Evolutionary conservation across 495 filamentous ascomycete genomes (phyloP), one percentile per base, ranked within the genome.

Genomic region (Aspergillus homomorphus): DNA sequence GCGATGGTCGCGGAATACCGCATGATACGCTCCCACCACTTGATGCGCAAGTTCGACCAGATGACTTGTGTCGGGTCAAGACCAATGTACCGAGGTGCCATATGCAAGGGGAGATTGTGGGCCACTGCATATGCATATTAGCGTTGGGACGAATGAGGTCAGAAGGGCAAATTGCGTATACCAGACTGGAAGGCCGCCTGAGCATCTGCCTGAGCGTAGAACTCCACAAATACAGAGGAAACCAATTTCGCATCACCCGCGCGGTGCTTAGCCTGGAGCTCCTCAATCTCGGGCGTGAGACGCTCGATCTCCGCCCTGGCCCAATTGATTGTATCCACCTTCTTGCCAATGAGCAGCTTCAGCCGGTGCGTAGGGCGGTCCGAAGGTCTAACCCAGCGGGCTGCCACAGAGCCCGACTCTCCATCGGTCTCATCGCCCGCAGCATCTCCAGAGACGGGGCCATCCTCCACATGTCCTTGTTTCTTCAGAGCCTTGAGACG

Each of bases 61-160:
- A 98, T 87, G 45, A 98, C 80, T 68, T 98, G 94, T 50, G 74
- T 80, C 1, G 94, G 94, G 26, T 85, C 87, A 50, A 98, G 71
- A 43, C 94, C 94, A 58, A 95, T 92, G 66, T 88, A 91, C 42
- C 90, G 87, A 46, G 92, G 91, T n/a, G 89, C 77, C 91, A 96
- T 96, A 69, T 94, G 92, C 52, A 96, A 78, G 46, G 89, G 89
- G 64, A 90, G 85, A 71, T 97, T 91, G 71, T 96, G 92, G 15
- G 90, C 85, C 26, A 98, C 82, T 85, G 42, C 14, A 43, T 12
- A 18, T 21, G 21, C 42, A 49, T 42, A 18, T 60, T 42, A 56
- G 56, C 12, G n/a, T 42, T 15, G 22, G 10, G 4, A 38, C 4
- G 24, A 43, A 26, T 4, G 21, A 51, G 3, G 59, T 20, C 16